Base-by-base conservation (phyloP, 352 stramenopile genomes). In the Globisporangium emineosum region DNA sequence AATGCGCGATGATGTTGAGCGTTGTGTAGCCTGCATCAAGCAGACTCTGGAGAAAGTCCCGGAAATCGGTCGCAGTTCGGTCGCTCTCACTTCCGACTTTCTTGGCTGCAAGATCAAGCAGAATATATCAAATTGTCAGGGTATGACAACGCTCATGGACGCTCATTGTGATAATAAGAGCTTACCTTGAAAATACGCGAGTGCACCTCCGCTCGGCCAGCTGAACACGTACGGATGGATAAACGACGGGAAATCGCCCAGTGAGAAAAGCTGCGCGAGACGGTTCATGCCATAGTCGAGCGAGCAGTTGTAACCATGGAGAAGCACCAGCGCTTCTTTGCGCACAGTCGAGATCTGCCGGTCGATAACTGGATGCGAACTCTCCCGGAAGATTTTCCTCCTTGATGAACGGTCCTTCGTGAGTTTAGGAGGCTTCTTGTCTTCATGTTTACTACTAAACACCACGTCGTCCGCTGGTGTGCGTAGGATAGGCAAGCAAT, bases 1-100 rank as follows among this genome's bases (percentile, higher is more conserved):
- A 88, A 58, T 90, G 81, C 13, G 73, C 76, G 32, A 90, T 79
- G 52, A 90, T 80, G 60, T 90, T 83, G 51, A 90, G 49, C 35
- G 77, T 81, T 15, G 69, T 80, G 67, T 88, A 90, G 7, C 81
- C 78, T 10, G 79, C 79, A 47, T 84, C 77, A n/a, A 84, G 69
- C 15, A 90, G 54, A 33, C 79, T 88, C n/a, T 73, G 71, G n/a
- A 88, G 53, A 57, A 88, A 88, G 49, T 66, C 27, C 45, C 69
- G 53, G 53, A 87, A 76, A 49, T 86, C 68, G 23, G 75, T 32
- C 12, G 71, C 71, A 29, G 77, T 84, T 23, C 69, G 68, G 21
- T 77, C 75, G 27, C 74, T 81, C 57, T 84, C 77, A 45, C 72
- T 80, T 1, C 74, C 76, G 57, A 77, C 59, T 8, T 64, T 19